Percentiles rank a stretch among this genome's conserved stretches.
Evolutionary conservation across 2,329 filamentous ascomycete species (phyloP).

Genomic region (Verticillium nubilum): DNA sequence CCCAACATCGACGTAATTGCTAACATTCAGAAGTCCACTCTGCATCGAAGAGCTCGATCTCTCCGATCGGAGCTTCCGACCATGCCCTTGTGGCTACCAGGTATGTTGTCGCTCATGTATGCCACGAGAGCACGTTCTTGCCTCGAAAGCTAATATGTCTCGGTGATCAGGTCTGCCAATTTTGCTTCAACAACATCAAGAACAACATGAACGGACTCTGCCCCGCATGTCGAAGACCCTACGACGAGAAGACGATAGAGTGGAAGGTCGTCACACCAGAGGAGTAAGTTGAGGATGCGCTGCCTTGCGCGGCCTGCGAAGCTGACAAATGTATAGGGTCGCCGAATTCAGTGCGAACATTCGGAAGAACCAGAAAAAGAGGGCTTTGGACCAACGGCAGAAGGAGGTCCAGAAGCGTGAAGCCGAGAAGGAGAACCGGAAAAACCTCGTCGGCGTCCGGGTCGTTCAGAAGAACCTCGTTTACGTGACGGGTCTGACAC

Average conservation of each 20-base stretch:
- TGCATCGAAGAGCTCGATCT: slow-evolving; percentile 99
- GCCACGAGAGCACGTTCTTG: not conserved
- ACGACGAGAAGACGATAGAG: slow-evolving; percentile 95
- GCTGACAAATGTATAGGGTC: slow-evolving; percentile 43
- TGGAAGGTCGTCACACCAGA: slow-evolving; percentile 93
- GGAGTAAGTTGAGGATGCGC: slow-evolving; percentile 60
- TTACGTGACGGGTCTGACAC: slow-evolving; percentile 92
- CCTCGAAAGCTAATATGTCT: slow-evolving; percentile 7
- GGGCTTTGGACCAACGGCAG: slow-evolving; percentile 74
- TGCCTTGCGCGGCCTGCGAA: not conserved
- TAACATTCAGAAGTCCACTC: slow-evolving; percentile 62
- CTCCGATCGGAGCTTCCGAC: slow-evolving; percentile 92
- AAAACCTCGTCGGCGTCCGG: slow-evolving; percentile 89
- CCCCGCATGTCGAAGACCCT: slow-evolving; percentile 91
- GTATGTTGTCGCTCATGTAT: slow-evolving; percentile 43
- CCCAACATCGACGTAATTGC: slow-evolving; percentile 12
- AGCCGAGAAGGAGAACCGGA: slow-evolving; percentile 90
- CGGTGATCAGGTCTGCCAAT: slow-evolving; percentile 83
- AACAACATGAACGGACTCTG: slow-evolving; percentile 96
- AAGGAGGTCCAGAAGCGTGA: slow-evolving; percentile 96
- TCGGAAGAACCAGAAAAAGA: slow-evolving; percentile 89
- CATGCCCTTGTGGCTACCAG: slow-evolving; percentile 97
- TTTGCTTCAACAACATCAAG: slow-evolving; percentile 99
- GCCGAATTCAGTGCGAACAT: slow-evolving; percentile 72
- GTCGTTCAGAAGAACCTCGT: slow-evolving; percentile 99